Percentiles rank a stretch among this genome's conserved stretches.
phyloP scores from a whole-genome alignment of 805 yeast species.

The Saccharomycopsis oosterbeekiorum region DNA sequence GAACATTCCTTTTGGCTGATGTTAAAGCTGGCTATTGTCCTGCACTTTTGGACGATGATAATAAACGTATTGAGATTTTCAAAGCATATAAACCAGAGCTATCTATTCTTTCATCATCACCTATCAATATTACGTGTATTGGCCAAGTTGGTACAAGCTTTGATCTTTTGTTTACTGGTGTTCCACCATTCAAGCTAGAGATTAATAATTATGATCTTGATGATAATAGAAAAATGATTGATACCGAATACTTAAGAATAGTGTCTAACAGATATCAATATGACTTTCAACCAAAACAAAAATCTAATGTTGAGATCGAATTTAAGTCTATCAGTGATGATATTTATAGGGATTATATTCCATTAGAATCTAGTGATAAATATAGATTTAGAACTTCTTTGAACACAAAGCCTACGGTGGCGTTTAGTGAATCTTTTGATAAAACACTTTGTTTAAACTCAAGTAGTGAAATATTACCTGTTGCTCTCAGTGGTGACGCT shows the following conservation, averaged over 20 bases:
- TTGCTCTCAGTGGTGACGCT: conserved; percentile 64
- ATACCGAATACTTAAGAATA: conserved; percentile 29
- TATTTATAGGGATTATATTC: conserved; percentile 39
- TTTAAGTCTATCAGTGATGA: conserved; percentile 58
- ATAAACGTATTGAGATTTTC: conserved; percentile 39
- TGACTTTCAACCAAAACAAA: conserved; percentile 64
- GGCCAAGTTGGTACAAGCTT: conserved; percentile 84
- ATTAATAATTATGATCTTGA: conserved; percentile 50
- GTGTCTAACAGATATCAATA: conserved; percentile 40
- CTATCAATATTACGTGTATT: conserved; percentile 78
- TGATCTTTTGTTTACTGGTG: conserved; percentile 59
- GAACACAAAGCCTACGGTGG: conserved; percentile 57
- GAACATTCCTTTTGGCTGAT: conserved; percentile 47
- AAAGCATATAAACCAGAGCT: conserved; percentile 31
- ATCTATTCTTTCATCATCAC: conserved; percentile 28
- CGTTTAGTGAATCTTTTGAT: conserved; percentile 23
- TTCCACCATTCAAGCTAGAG: conserved; percentile 68
- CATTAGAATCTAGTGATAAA: conserved; percentile 28
- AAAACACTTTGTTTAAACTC: conserved; percentile 39
- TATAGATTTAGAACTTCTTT: conserved; percentile 59
- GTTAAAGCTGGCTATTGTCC: conserved; percentile 56
- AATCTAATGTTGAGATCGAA: conserved; percentile 72
- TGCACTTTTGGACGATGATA: conserved; percentile 52
- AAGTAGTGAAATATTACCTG: conserved; percentile 34
- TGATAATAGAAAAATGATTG: conserved; percentile 29